Base-by-base conservation (phyloP, 805 yeast genomes). In the Wickerhamiella australiensis region DNA sequence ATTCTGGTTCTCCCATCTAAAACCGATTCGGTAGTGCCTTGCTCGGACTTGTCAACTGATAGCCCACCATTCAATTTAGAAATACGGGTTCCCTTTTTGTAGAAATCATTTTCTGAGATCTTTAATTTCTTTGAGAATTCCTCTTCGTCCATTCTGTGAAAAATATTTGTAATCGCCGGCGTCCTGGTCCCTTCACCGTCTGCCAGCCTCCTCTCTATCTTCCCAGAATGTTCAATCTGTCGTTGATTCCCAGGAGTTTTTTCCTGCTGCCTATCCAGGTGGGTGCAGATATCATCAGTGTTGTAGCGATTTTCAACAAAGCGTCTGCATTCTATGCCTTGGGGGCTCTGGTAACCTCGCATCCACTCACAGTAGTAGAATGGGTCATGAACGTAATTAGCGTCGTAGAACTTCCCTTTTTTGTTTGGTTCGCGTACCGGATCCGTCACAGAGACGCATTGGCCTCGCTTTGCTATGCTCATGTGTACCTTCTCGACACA, bases 21-120 rank as follows among this genome's bases (percentile, higher is more conserved):
- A 1, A 92, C 98, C 64, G 88, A 95, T 60, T 92, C 97, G 13
- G 87, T 94, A 0, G 99, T 92, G 2, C 98, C 98, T 49, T 98
- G 72, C 58, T 92, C 87, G 1, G 97, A 80, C 59, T 87, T 79
- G 66, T 90, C 98, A 1, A 68, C 56, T 11, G 61, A 36, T 3
- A 55, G 48, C 2, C 57, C 57, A 15, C 57, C 55, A 11, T 50
- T 49, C 11, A 55, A 33, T 40, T 57, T 58, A 25, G 57, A 52
- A 3, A 58, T 53, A 9, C 61, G 54, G 0, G 61, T 58, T 3
- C 61, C 61, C 29, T 58, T 58, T 17, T 54, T 51, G 45, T 50
- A 56, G 26, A 53, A 58, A 26, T 57, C 60, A 17, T 51, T 50
- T 20, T 56, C 60, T 3, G 54, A 49, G 18, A 56, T 49, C 8